phyloP scores from a whole-genome alignment of 2,329 filamentous ascomycete genomes.

The Aspergillus sojae region DNA sequence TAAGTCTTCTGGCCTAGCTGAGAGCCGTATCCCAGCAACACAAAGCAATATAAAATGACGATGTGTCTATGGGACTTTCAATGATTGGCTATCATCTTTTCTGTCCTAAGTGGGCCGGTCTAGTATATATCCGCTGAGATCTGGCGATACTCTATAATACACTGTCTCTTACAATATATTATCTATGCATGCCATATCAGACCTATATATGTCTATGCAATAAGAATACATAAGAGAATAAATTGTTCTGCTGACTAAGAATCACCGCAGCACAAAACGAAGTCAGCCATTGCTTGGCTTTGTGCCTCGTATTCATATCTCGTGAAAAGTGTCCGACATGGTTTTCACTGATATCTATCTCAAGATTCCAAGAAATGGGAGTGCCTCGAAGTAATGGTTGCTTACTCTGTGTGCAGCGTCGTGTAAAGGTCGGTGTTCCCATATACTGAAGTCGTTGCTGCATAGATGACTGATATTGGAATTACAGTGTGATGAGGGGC shows the following conservation, averaged over 20 bases:
- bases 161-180: too few relatives aligned
- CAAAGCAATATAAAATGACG: too few relatives aligned
- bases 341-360: too few relatives aligned
- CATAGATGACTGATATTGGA: constrained; percentile 4
- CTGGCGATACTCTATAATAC: too few relatives aligned
- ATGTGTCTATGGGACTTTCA: too few relatives aligned
- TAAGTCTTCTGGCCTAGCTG: too few relatives aligned
- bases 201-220: background rate
- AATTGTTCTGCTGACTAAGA: background rate
- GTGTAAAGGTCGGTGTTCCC: constrained; percentile 27
- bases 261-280: background rate
- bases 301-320: constrained; percentile 2
- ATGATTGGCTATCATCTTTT: too few relatives aligned
- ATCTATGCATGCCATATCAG: too few relatives aligned
- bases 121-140: too few relatives aligned
- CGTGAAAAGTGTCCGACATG: background rate
- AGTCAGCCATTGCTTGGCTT: background rate
- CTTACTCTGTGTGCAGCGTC: constrained; percentile 29
- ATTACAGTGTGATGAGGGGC: constrained; percentile 37
- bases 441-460: background rate
- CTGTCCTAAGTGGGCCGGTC: too few relatives aligned
- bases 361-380: constrained; percentile 17
- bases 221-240: background rate
- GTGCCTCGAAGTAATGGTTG: constrained; percentile 31
- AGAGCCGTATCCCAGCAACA: too few relatives aligned